Evolutionary conservation across 345 rosid species (phyloP).

Genomic region (Litchi chinensis): DNA sequence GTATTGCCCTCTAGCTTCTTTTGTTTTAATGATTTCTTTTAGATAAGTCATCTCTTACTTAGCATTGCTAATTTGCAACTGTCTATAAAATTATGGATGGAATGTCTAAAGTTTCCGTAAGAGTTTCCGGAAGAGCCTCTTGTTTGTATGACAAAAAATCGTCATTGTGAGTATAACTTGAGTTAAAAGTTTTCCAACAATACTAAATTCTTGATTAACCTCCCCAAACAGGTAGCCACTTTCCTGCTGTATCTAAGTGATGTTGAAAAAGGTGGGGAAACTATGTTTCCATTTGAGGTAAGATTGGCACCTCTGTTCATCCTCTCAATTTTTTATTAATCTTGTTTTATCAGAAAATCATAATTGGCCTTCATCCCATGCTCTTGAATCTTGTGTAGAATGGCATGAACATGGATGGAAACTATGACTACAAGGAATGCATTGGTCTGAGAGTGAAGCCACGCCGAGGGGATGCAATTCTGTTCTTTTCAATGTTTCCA

Average conservation of each 20-base stretch:
- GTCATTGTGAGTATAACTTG: background rate
- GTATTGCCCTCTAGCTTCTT: background rate
- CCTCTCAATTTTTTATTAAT: background rate
- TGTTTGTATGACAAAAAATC: background rate
- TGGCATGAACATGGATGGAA: conserved; percentile 42
- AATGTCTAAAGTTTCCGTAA: background rate
- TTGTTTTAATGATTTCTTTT: background rate
- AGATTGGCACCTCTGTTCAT: conserved; percentile 10
- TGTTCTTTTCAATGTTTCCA: conserved; percentile 61
- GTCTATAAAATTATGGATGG: background rate
- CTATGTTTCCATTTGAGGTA: conserved; percentile 74
- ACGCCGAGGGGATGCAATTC: conserved; percentile 61
- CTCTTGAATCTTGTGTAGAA: conserved; percentile 39
- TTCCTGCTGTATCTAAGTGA: conserved; percentile 66
- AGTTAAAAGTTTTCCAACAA: background rate
- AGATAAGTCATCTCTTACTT: background rate
- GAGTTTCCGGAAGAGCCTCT: background rate
- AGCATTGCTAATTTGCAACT: background rate
- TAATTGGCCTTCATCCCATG: background rate
- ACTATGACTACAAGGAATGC: conserved; percentile 50
- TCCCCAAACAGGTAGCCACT: conserved; percentile 50
- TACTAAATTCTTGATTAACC: background rate
- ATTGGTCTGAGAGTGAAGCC: conserved; percentile 66
- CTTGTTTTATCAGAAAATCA: background rate
- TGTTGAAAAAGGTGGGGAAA: conserved; percentile 76